Conservation (phyloP, 2,329 filamentous ascomycete species). For the Raffaelea deltoideospora region DNA sequence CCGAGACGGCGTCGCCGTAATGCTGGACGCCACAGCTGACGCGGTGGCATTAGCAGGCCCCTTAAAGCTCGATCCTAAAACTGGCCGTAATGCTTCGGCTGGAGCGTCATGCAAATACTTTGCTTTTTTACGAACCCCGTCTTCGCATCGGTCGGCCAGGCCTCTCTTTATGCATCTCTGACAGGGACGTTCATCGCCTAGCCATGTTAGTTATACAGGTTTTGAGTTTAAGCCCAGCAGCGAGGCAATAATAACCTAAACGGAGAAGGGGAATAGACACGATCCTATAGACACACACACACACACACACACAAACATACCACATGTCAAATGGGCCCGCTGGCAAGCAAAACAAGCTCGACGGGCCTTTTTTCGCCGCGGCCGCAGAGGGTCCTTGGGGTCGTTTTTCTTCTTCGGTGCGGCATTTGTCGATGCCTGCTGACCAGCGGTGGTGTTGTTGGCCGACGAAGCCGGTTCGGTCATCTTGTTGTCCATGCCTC, state of each 20-base stretch:
- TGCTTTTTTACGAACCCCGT: constrained; percentile 95
- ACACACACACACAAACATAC: constrained; percentile 58
- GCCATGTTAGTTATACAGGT: constrained; percentile 8
- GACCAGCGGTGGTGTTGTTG: constrained; percentile 5
- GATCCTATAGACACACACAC: too few relatives aligned
- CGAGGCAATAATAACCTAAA: constrained; percentile 4
- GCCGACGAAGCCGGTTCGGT: constrained; percentile 32
- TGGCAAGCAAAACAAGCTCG: constrained; percentile 95
- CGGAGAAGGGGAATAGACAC: background rate
- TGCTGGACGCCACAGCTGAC: too few relatives aligned
- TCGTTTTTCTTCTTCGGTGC: constrained; percentile 54
- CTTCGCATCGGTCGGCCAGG: constrained; percentile 80
- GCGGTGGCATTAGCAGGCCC: constrained; percentile 22
- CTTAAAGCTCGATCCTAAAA: constrained; percentile 60
- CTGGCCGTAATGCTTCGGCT: constrained; percentile 75
- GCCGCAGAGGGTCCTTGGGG: constrained; percentile 80
- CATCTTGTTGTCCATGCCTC: constrained; percentile 30
- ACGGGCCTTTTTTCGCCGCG: constrained; percentile 87
- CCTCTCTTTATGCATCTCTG: constrained; percentile 87
- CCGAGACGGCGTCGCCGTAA: constrained; percentile 26
- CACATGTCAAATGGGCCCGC: constrained; percentile 91
- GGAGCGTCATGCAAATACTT: constrained; percentile 98
- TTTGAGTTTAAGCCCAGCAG: too few relatives aligned
- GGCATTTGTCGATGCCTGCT: too few relatives aligned
- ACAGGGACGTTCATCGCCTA: constrained; percentile 91